Conservation (phyloP, 1,284 basidiomycete species). For the Xerocomus amazonicus region DNA sequence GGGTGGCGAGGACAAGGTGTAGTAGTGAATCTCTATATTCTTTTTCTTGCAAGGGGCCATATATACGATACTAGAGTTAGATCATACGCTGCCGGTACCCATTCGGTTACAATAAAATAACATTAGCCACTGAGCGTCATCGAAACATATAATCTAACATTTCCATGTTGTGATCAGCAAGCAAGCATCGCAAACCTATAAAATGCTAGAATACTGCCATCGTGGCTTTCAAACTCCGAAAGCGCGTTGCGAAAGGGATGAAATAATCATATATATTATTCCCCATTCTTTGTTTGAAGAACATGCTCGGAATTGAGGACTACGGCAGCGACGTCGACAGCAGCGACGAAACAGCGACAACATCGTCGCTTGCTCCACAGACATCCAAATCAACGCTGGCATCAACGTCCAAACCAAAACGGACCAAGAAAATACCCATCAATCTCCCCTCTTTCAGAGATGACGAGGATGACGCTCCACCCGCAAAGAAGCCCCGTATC, state of each 20-base stretch:
- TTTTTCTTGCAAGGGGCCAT: no score
- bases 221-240: no score
- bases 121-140: no score
- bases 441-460: conserved; percentile 50
- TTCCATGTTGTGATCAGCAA: no score
- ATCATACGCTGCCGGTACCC: no score
- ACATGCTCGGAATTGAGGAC: conserved; percentile 69
- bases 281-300: neutral
- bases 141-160: no score
- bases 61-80: no score
- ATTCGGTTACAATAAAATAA: neutral
- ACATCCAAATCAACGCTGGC: conserved; percentile 35
- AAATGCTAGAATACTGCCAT: no score
- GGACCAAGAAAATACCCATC: conserved; percentile 69
- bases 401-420: conserved; percentile 37
- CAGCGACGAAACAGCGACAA: conserved; percentile 39
- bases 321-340: conserved; percentile 69
- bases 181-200: neutral
- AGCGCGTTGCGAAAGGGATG: no score
- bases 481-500: conserved; percentile 57
- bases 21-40: neutral
- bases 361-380: conserved; percentile 20
- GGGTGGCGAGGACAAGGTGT: conserved; percentile 1
- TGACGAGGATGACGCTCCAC: conserved; percentile 45
- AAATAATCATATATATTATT: no score